Base-by-base conservation (phyloP, 345 rosid species). In the Populus euphratica region DNA sequence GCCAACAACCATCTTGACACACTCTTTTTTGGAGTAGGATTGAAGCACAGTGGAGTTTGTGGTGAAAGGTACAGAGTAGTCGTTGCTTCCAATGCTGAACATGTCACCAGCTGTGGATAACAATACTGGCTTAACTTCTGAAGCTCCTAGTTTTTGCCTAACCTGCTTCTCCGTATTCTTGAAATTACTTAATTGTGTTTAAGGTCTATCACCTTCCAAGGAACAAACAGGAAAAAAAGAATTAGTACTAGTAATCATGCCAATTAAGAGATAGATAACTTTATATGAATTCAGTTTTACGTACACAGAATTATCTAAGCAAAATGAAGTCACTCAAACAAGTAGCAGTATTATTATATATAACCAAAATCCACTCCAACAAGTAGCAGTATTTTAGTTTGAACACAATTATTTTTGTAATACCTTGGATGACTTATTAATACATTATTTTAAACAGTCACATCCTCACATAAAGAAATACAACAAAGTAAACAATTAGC, bases 31-130 rank as follows among this genome's bases (percentile, higher is more conserved):
- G 2, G 84, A 69, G 69, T 35, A 54, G 38, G 81, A 74, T 23
- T 80, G 74, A 2, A 76, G 49, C 27, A 52, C 10, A 8, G 81
- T 69, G 59, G 82, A 50, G 72, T 83, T 88, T 33, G 75, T 59
- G 25, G 43, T 6, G 29, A 72, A 44, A 2, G 83, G 75, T 14
- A 47, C 31, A 0, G 9, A 0, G 65, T 83, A 88, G 71, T 86
- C 89, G 69, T 88, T 86, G 73, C 23, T 44, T 75, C 91, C 89
- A 29, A 84, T 80, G 73, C 75, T 76, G 69, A 87, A 39, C 11
- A 90, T 41, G 83, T 83, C 85, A 69, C 87, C 85, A 62, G 89
- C 86, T 76, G 27, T 79, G 14, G 90, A 81, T 6, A 87, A n/a
- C 36, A 84, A 23, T 25, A 25, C 27, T 31, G 21, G 27, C 79